Percentiles rank a stretch among this genome's conserved stretches.
phyloP scores from a whole-genome alignment of 768 basidiomycete species.

The Mycena floridula region DNA sequence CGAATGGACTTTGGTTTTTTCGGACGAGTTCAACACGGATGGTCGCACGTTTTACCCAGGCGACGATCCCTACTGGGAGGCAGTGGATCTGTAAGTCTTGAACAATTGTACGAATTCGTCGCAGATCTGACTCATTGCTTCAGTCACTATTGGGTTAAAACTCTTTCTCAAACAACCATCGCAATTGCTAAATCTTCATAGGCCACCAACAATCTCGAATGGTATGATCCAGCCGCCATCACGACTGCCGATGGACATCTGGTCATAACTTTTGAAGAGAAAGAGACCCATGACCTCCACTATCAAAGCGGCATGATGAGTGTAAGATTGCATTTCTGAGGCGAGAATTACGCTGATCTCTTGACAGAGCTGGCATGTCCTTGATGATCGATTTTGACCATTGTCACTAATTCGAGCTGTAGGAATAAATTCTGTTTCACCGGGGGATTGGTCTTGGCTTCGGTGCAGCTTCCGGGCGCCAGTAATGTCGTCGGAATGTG shows the following conservation, averaged over 20 bases:
- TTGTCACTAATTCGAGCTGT: slow-evolving; percentile 27
- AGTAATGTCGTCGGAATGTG: slow-evolving; percentile 63
- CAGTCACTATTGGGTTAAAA: slow-evolving; percentile 63
- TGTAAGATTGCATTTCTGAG: too few species aligned
- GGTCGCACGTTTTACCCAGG: slow-evolving; percentile 77
- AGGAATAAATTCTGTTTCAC: slow-evolving; percentile 92
- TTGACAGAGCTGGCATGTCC: too few species aligned
- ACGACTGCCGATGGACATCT: slow-evolving; percentile 68
- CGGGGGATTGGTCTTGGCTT: slow-evolving; percentile 67
- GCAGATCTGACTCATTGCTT: too few species aligned
- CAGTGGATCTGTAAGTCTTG: slow-evolving; percentile 70
- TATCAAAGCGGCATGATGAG: slow-evolving; percentile 61
- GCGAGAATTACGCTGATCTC: too few species aligned
- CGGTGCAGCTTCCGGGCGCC: slow-evolving; percentile 59
- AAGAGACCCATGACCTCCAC: slow-evolving; percentile 56
- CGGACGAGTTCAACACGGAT: slow-evolving; percentile 75
- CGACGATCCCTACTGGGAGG: slow-evolving; percentile 85
- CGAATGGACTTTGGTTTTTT: slow-evolving; percentile 58
- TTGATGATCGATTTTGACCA: too few species aligned
- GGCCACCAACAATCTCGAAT: slow-evolving; percentile 71
- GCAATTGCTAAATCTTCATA: slow-evolving; percentile 29
- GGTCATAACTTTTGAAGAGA: slow-evolving; percentile 59
- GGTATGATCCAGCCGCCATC: slow-evolving; percentile 79
- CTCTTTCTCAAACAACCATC: not conserved
- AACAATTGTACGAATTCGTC: too few species aligned